Base-by-base conservation (phyloP, 1,139 yeast species). In the Diutina ranongensis region DNA sequence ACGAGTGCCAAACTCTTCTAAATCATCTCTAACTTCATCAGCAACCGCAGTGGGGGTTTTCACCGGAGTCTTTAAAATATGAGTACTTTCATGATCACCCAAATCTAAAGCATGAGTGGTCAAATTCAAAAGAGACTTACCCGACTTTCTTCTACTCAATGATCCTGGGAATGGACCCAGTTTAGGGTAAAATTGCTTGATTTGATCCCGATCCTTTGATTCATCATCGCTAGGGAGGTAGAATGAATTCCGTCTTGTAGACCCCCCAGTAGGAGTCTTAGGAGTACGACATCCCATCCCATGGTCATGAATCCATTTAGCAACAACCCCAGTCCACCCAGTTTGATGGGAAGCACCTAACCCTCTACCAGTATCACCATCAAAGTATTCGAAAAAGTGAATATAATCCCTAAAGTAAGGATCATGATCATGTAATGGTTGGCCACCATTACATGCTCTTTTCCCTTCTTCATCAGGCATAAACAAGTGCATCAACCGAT, bases 281-380 rank as follows among this genome's bases (percentile, higher is more conserved):
- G 77, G 71, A 52, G 67, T 57, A 57, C 75, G 66, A 57, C 80
- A 76, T 0, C 87, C 75, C 44, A 80, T 73, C 48, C 96, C 97
- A 45, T 85, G 85, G 61, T 89, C 97, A 59, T 86, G 94, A 57
- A 89, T 87, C 78, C 94, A 79, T 63, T 92, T 85, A 45, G 96
- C 95, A 47, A 88, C 94, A 45, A 89, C 73, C 0, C 95, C 89
- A 1, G 97, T 89, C 97, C 97, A 89, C 15, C 97, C 97, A 68
- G 89, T 83, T 65, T 89, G 97, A 67, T 92, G 97, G 44, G 92
- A 82, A 1, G 97, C 92, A 35, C 97, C 97, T 49, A 89, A 68
- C 5, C 97, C 97, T 55, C 95, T 76, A 44, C 97, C 97, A 2
- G 94, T 83, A 57, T 89, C 97, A 54, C 95, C 97, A 58, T 89